These are phyloP conservation scores for Salix purpurea DNA, from an alignment of 345 rosid species.

Conservation along the genomic window DNA sequence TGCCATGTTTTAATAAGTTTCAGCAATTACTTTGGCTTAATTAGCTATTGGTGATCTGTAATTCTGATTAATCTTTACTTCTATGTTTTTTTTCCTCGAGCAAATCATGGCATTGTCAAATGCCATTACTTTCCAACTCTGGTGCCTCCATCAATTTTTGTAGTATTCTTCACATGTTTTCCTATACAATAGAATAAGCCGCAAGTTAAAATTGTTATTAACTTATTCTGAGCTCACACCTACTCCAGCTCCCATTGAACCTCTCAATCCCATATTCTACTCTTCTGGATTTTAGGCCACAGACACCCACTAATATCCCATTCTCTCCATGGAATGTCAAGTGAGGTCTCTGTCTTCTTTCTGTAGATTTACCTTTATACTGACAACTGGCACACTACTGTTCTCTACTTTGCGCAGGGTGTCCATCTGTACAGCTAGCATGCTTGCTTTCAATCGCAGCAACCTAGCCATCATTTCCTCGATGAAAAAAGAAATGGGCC, in stretches of 20 bases:
- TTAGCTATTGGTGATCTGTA: too few relatives aligned
- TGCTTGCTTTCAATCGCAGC: constrained; percentile 15
- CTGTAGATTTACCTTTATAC: neutral
- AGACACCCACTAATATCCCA: neutral
- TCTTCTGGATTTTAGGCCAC: neutral
- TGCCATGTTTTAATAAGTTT: too few relatives aligned
- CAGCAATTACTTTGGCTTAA: too few relatives aligned
- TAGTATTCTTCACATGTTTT: neutral
- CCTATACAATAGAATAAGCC: neutral
- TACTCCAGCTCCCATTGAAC: neutral
- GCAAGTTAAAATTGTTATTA: neutral
- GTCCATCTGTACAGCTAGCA: constrained; percentile 2
- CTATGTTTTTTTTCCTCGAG: neutral
- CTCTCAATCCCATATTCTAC: neutral
- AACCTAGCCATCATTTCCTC: neutral
- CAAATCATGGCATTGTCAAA: neutral
- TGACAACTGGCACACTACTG: constrained; percentile 11
- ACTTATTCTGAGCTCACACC: neutral
- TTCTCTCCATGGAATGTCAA: neutral
- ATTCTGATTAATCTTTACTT: too few relatives aligned
- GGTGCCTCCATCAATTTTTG: neutral
- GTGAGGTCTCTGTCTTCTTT: neutral
- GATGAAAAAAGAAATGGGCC: neutral
- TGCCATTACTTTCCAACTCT: neutral
- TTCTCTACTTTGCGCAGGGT: neutral